Evolutionary conservation across 345 rosid genomes (phyloP).

Genomic region (Eucalyptus viminalis): DNA sequence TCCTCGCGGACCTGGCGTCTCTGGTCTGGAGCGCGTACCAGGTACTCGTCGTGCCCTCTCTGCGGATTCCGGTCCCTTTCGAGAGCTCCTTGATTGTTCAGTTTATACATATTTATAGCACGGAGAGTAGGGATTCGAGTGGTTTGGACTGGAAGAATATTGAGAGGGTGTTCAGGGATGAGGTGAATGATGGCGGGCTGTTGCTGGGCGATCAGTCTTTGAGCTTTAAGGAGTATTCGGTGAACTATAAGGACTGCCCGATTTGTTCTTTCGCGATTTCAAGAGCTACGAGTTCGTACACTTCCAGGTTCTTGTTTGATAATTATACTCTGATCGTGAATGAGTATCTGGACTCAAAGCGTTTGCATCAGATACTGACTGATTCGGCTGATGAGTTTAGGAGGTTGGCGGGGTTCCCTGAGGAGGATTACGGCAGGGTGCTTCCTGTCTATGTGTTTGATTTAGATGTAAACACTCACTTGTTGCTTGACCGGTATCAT

Average conservation of each 20-base stretch:
- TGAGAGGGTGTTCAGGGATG: slow-evolving; percentile 59
- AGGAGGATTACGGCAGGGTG: slow-evolving; percentile 63
- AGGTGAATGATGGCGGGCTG: slow-evolving; percentile 52
- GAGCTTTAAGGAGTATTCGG: slow-evolving; percentile 43
- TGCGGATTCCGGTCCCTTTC: slow-evolving; percentile 80
- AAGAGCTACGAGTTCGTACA: slow-evolving; percentile 68
- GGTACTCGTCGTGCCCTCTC: slow-evolving; percentile 83
- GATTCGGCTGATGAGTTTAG: slow-evolving; percentile 76
- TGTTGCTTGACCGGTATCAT: slow-evolving; percentile 86
- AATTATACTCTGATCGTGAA: slow-evolving; percentile 92
- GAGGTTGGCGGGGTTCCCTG: slow-evolving; percentile 58
- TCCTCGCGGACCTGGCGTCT: slow-evolving; percentile 73
- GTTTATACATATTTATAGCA: slow-evolving; percentile 60
- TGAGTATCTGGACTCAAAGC: slow-evolving; percentile 94
- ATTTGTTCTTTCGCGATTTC: slow-evolving; percentile 81
- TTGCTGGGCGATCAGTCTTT: slow-evolving; percentile 72
- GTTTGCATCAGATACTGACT: slow-evolving; percentile 71
- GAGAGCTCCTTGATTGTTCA: slow-evolving; percentile 73
- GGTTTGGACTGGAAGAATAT: slow-evolving; percentile 74
- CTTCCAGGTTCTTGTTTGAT: slow-evolving; percentile 95
- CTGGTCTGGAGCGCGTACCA: slow-evolving; percentile 84
- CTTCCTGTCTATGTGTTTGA: slow-evolving; percentile 96
- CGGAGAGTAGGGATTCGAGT: slow-evolving; percentile 23
- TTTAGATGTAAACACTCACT: slow-evolving; percentile 45
- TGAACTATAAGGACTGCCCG: slow-evolving; percentile 56